phyloP scores from a whole-genome alignment of 306 rosid genomes.

The Ziziphus jujuba region DNA sequence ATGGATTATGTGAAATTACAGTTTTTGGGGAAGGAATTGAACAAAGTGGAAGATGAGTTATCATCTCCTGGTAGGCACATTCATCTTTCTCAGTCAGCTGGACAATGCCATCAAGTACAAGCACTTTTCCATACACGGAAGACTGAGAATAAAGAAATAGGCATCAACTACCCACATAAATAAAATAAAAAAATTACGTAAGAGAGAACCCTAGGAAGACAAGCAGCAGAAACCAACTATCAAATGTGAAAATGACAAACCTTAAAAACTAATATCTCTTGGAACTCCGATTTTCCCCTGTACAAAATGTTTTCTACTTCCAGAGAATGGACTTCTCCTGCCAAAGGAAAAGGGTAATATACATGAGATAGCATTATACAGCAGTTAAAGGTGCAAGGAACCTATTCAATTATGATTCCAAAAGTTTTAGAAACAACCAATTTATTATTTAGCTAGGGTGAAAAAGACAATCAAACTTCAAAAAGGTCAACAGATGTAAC shows the following conservation, averaged over 20 bases:
- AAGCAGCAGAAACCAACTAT: conserved; percentile 18
- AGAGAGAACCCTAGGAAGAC: neutral
- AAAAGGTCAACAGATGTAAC: neutral
- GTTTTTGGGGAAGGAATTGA: conserved; percentile 79
- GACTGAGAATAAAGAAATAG: conserved; percentile 54
- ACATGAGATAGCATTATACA: conserved; percentile 6
- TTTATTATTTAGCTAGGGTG: neutral
- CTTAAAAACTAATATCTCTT: conserved; percentile 93
- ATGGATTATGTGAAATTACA: conserved; percentile 40
- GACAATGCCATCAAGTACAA: conserved; percentile 96
- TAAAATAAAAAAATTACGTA: neutral
- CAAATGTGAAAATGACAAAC: conserved; percentile 43
- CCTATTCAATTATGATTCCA: conserved; percentile 3
- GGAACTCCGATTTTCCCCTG: conserved; percentile 78
- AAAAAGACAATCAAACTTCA: neutral
- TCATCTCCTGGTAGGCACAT: conserved; percentile 99
- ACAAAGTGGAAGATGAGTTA: conserved; percentile 94
- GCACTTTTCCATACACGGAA: conserved; percentile 80
- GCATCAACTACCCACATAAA: conserved; percentile 5
- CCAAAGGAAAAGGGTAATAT: conserved; percentile 11
- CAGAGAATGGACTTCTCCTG: conserved; percentile 95
- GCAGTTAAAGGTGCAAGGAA: conserved; percentile 3
- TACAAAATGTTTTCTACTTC: conserved; percentile 62
- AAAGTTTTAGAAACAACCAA: neutral
- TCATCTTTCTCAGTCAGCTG: conserved; percentile 97